Evolutionary conservation across 1,284 basidiomycete species (phyloP).

Genomic region (Ustilago shanxiensis): DNA sequence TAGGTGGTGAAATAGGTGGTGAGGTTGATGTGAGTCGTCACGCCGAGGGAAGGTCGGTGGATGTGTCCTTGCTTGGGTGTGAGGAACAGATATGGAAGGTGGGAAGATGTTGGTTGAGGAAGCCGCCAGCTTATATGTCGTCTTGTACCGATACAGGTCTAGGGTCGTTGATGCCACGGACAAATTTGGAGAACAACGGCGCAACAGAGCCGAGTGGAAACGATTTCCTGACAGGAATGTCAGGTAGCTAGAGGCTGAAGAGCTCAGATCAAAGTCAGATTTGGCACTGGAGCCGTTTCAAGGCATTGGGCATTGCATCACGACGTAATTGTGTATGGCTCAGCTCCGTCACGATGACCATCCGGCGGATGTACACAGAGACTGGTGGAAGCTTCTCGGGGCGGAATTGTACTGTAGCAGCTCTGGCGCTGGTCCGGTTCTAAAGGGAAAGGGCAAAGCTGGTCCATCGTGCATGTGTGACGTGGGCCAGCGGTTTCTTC

Average conservation of each 20-base stretch:
- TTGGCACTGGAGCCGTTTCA: background rate
- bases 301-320: slow-evolving; percentile 20
- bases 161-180: background rate
- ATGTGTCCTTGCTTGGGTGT: background rate
- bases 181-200: background rate
- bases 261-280: background rate
- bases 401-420: background rate
- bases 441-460: background rate
- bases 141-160: background rate
- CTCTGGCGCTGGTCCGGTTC: background rate
- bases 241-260: background rate
- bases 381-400: background rate
- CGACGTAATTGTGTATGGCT: slow-evolving; percentile 31
- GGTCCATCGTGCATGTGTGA: background rate
- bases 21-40: slow-evolving; percentile 2
- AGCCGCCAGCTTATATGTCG: slow-evolving; percentile 16
- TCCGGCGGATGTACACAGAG: slow-evolving; percentile 18
- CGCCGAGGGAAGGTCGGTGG: slow-evolving; percentile 6
- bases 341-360: slow-evolving; percentile 3
- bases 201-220: slow-evolving; percentile 11
- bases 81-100: background rate
- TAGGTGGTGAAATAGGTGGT: background rate
- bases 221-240: background rate
- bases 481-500: slow-evolving; percentile 1
- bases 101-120: background rate